A percentile compares a stretch with the other conserved stretches of the same genome.
Conservation (phyloP, 2,329 filamentous ascomycete species). For the Cadophora gregata region DNA sequence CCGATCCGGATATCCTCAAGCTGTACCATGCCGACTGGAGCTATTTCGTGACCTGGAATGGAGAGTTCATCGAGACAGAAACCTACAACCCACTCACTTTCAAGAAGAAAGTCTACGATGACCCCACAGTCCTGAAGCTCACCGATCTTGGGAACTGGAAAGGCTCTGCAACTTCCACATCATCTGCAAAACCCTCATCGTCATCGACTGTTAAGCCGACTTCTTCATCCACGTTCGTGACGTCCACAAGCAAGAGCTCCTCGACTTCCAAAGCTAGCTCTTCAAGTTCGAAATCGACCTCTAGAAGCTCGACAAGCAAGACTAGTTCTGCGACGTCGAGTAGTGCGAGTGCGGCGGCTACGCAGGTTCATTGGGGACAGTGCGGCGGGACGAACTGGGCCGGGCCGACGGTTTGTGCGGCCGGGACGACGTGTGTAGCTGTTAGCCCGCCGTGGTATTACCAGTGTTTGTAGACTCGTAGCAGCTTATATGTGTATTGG, state of each 20-base stretch:
- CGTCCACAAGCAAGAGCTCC: not conserved
- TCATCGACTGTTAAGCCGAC: not conserved
- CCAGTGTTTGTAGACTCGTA: constrained; percentile 20
- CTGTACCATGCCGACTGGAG: constrained; percentile 54
- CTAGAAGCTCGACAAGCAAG: not conserved
- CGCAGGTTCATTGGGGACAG: constrained; percentile 39
- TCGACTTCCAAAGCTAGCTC: not conserved
- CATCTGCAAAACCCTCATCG: not conserved
- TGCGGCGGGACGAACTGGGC: constrained; percentile 44
- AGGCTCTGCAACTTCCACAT: constrained; percentile 7
- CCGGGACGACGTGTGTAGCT: constrained; percentile 35
- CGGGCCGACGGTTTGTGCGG: constrained; percentile 40
- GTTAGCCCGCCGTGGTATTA: constrained; percentile 25
- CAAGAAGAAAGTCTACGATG: constrained; percentile 46
- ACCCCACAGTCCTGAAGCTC: constrained; percentile 39
- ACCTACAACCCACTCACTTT: constrained; percentile 42
- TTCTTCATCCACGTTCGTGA: not conserved
- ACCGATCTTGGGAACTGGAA: constrained; percentile 41
- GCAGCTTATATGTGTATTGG: too few species aligned
- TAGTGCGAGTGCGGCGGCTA: constrained; percentile 22
- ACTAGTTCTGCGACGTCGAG: constrained; percentile 19
- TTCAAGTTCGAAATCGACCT: constrained; percentile 19
- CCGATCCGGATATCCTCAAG: constrained; percentile 46
- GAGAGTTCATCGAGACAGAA: constrained; percentile 50
- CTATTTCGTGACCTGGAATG: constrained; percentile 55